phyloP scores from a whole-genome alignment of 2,329 filamentous ascomycete genomes.

The Ceratocystis ficicola region DNA sequence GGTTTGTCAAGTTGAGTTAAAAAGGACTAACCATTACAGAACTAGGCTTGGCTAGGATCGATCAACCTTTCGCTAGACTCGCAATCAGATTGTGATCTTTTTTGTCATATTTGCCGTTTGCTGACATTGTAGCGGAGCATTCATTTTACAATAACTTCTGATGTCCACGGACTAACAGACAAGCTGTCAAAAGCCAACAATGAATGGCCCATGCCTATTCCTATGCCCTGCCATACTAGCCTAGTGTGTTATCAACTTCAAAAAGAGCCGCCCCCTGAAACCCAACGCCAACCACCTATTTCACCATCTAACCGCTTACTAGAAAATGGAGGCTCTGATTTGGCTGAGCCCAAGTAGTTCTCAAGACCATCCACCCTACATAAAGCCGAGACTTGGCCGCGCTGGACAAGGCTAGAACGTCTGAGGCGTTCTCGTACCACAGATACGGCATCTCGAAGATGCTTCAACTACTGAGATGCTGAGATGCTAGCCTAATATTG shows the following conservation, averaged over 20 bases:
- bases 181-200: background rate
- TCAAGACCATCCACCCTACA: background rate
- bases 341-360: background rate
- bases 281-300: background rate
- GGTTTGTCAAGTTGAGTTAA: no score
- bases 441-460: background rate
- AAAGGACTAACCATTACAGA: no score
- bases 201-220: background rate
- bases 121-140: background rate
- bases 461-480: background rate
- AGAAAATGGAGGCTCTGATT: background rate
- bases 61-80: no score
- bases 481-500: background rate
- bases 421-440: background rate
- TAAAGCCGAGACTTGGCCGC: slow-evolving; percentile 5
- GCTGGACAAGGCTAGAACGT: background rate
- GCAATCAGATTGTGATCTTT: background rate
- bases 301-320: background rate
- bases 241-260: background rate
- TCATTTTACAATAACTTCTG: background rate
- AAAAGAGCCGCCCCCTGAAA: background rate
- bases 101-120: background rate
- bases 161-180: background rate
- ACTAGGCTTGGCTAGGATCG: no score
- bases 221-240: background rate